Conservation (phyloP, 208 protist species). For the Trichomonas gallinae region DNA sequence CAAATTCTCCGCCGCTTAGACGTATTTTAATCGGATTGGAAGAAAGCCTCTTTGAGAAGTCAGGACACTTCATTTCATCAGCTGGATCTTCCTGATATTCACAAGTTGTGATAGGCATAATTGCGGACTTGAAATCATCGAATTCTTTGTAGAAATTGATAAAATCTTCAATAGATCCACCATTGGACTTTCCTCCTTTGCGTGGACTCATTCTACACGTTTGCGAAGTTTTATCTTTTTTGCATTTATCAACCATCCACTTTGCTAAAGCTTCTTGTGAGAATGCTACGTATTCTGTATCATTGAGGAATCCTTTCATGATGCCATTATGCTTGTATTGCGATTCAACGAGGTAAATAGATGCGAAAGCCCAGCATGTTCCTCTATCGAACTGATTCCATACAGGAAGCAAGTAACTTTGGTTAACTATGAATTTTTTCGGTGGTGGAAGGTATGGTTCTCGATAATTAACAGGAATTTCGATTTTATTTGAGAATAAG, state of each 20-base stretch:
- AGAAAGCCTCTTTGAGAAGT: not conserved
- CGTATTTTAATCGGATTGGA: not conserved
- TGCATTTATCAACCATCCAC: not conserved
- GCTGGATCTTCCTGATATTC: not conserved
- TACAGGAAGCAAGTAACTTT: not conserved
- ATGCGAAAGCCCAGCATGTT: not conserved
- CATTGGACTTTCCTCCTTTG: not conserved
- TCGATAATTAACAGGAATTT: not conserved
- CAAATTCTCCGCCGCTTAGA: not conserved
- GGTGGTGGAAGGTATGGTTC: not conserved
- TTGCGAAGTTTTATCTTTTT: not conserved
- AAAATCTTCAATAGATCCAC: not conserved
- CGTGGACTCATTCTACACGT: not conserved
- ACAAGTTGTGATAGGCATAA: not conserved
- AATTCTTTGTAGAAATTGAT: not conserved
- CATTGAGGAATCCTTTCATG: not conserved
- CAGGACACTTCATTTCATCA: not conserved
- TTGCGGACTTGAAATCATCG: not conserved
- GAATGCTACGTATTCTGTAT: not conserved
- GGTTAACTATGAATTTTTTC: not conserved
- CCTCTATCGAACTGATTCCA: not conserved
- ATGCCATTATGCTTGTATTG: not conserved
- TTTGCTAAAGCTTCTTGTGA: not conserved
- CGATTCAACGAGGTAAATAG: not conserved
- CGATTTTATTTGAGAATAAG: not conserved